A percentile compares a stretch with the other conserved stretches of the same genome.
Conservation (phyloP, 345 rosid genomes). For the Eucalyptus erythrocorys region DNA sequence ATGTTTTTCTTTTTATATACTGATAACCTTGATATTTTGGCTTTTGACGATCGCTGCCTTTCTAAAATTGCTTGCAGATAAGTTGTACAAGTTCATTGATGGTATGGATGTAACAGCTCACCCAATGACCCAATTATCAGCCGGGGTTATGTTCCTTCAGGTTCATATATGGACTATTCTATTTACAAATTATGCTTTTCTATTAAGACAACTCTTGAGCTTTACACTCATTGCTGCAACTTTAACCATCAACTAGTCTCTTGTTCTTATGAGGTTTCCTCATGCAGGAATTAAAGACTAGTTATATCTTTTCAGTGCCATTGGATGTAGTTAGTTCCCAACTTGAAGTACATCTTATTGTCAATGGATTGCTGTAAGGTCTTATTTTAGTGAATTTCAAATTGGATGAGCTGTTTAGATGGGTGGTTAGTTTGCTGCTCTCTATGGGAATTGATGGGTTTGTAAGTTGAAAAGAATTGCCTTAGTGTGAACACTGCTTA, state of each 20-base stretch:
- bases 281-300: neutral
- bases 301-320: neutral
- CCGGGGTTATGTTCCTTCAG: slow-evolving; percentile 99
- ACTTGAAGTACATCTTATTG: neutral
- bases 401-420: neutral
- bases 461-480: too few relatives aligned
- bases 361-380: neutral
- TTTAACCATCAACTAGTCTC: neutral
- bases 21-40: neutral
- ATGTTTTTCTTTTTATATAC: neutral
- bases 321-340: neutral
- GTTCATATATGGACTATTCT: slow-evolving; percentile 18
- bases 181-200: neutral
- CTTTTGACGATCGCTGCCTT: neutral
- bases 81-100: slow-evolving; percentile 82
- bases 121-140: slow-evolving; percentile 94
- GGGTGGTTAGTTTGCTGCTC: neutral
- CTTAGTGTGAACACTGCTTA: too few relatives aligned
- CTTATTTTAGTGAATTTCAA: neutral
- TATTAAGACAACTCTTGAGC: neutral
- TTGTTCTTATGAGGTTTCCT: neutral
- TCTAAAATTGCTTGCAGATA: slow-evolving; percentile 38
- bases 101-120: slow-evolving; percentile 83
- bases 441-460: neutral
- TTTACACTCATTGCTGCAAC: neutral